A percentile compares a stretch with the other conserved stretches of the same genome.
Evolutionary conservation across 805 yeast species (phyloP).

Genomic region (Yamadazyma sp.): DNA sequence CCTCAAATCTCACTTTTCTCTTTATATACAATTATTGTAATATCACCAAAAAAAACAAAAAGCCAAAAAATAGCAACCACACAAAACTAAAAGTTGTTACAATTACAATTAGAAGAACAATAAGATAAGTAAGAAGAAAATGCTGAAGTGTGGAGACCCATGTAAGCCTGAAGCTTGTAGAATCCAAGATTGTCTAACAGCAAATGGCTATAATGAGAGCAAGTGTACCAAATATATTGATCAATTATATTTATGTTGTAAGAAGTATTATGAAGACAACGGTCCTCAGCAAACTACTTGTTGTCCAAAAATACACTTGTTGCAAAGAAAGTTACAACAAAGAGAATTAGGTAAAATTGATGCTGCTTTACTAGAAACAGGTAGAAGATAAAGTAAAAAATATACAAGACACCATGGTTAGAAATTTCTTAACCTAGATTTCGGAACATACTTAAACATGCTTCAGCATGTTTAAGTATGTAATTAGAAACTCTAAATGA

Average conservation of each 20-base stretch:
- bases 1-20: too few relatives aligned
- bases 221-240: slow-evolving; percentile 71
- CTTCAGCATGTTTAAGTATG: too few relatives aligned
- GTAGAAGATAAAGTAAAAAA: slow-evolving; percentile 4
- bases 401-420: not conserved
- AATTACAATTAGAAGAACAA: too few relatives aligned
- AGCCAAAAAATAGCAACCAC: too few relatives aligned
- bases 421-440: not conserved
- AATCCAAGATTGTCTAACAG: slow-evolving; percentile 73
- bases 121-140: too few relatives aligned
- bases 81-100: too few relatives aligned
- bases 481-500: too few relatives aligned
- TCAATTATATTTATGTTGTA: slow-evolving; percentile 72
- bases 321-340: slow-evolving; percentile 64
- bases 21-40: too few relatives aligned
- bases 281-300: slow-evolving; percentile 66
- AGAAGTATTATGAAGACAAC: slow-evolving; percentile 54
- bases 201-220: slow-evolving; percentile 64
- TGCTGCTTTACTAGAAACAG: slow-evolving; percentile 44
- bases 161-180: slow-evolving; percentile 82
- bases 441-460: too few relatives aligned
- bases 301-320: slow-evolving; percentile 69
- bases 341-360: slow-evolving; percentile 55
- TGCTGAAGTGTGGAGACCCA: too few relatives aligned
- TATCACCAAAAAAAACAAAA: too few relatives aligned